Evolutionary conservation across 192 early-diverging fungal species (phyloP).

Genomic region (Kickxella alabastrina): DNA sequence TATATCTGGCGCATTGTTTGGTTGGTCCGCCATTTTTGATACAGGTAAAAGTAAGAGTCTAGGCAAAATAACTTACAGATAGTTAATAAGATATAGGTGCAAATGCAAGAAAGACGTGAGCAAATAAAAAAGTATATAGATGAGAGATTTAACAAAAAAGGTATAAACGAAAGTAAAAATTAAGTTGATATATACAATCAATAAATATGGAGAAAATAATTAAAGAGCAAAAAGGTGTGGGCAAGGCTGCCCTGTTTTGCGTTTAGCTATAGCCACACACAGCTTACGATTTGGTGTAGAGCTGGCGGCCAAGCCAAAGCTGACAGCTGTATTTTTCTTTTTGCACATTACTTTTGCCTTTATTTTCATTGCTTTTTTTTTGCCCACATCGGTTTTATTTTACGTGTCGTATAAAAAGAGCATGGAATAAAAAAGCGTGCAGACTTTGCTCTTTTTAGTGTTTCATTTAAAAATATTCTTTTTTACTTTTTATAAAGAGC

Average conservation of each 20-base stretch:
- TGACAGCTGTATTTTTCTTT: background rate
- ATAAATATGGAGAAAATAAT: background rate
- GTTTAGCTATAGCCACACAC: too few relatives aligned
- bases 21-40: conserved; percentile 2
- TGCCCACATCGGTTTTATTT: too few relatives aligned
- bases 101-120: too few relatives aligned
- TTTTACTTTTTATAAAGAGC: background rate
- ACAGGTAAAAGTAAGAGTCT: too few relatives aligned
- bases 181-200: background rate
- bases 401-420: too few relatives aligned
- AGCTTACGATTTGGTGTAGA: too few relatives aligned
- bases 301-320: too few relatives aligned
- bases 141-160: background rate
- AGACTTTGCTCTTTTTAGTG: background rate
- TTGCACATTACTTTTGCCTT: background rate
- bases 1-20: conserved; percentile 17
- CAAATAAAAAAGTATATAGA: too few relatives aligned
- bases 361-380: background rate
- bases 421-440: too few relatives aligned
- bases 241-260: too few relatives aligned
- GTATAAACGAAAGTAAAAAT: background rate
- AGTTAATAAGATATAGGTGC: too few relatives aligned
- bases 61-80: too few relatives aligned
- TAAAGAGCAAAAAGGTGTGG: background rate
- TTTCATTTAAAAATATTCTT: background rate